Evolutionary conservation across 345 rosid species (phyloP), one percentile per base, ranked within the genome.

Genomic region (Rhodamnia rubescens): DNA sequence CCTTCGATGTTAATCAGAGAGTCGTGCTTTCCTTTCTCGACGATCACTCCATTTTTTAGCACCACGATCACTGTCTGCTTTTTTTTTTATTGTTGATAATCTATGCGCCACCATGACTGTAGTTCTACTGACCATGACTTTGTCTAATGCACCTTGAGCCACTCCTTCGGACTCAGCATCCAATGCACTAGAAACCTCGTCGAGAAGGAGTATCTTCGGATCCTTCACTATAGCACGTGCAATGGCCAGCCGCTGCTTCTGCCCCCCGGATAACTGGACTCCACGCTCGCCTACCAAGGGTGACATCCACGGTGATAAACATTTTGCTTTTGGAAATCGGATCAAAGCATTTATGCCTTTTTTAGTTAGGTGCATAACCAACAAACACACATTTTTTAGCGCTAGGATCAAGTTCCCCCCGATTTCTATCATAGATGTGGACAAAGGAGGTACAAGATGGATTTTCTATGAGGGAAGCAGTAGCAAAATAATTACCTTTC

Each of bases 21-120:
- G 42, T 89, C 94, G 58, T 83, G 88, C 85, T 92, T 81, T 14
- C 95, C 95, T 85, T 90, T 90, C 90, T 94, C 96, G 47, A 88
- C 92, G 40, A 94, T 88, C 15, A 85, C 90, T n/a, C 94, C 94
- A 83, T 91, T 92, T 86, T 91, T 92, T 3, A 94, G 89, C 85
- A 90, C 95, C 0, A 92, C 96, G 16, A 92, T 92, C 14, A 91
- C 78, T n/a, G 83, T 93, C 96, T 4, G 94, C 94, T 42, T 93
- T 92, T 42, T 93, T 92, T 89, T 87, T 92, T 22, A 93, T 86
- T 1, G 96, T 91, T 1, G 94, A 90, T 4, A 87, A 59, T 53
- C 88, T 83, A 54, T 87, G 86, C 24, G 85, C 88, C 44, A 87
- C 86, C 20, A 87, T 6, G 32, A 84, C 49, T 21, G 87, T 86